Evolutionary conservation across 257 asterid species (phyloP), one percentile per base, ranked within the genome.

Genomic region (Solanum paucissectum): DNA sequence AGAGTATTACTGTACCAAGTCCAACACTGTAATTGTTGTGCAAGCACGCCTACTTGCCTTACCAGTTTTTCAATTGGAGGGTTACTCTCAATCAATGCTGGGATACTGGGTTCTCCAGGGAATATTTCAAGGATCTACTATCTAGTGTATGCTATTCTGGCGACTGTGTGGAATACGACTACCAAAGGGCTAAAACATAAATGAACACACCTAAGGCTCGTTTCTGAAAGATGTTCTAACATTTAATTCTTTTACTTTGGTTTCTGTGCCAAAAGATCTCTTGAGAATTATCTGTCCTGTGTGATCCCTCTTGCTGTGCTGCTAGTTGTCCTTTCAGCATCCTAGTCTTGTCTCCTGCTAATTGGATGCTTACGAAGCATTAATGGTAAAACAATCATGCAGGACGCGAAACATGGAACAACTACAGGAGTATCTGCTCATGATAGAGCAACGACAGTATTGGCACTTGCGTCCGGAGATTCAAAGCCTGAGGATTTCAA

Each of bases 401-500:
- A 97, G 99, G 99, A 97, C 89, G 99, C 98, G 73, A 97, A 95
- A 91, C 90, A 94, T 89, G 99, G 98, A 58, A 96, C 99, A 21
- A 94, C 94, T 64, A 97, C 99, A 7, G 99, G 99, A 90, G 99
- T 97, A 75, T 97, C 99, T 83, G 99, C 99, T 90, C 89, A 88
- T 83, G 99, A 97, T 88, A 93, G 99, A 89, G 95, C 99, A n/a
- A 92, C 98, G 32, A 97, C 99, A 64, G 88, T 97, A 88, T 25
- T 88, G 93, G 93, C 98, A 76, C 99, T 97, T 91, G 95, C 97
- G 18, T 93, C 98, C 4, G 92, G 92, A 89, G 98, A 94, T 76
- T 97, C 99, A 5, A 92, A 86, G 88, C 98, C 99, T 10, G 95
- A 92, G 94, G 99, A 97, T 91, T 97, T 97, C 90, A 95, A 96